A percentile compares a stretch with the other conserved stretches of the same genome.
Conservation (phyloP, 768 basidiomycete genomes). For the Boletus sp. region DNA sequence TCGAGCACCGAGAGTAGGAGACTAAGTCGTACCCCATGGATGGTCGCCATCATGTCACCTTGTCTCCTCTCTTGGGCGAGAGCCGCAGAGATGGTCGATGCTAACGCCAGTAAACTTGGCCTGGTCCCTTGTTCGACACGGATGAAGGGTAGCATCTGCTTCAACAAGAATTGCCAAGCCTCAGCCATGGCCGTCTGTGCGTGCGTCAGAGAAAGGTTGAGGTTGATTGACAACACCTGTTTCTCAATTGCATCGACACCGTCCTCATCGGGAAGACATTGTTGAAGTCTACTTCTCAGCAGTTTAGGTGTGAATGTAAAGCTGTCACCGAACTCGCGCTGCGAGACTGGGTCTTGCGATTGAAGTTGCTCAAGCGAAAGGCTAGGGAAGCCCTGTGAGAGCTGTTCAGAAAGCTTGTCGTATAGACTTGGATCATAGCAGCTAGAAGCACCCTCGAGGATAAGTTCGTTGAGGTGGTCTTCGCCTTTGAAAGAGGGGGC, state of each 20-base stretch:
- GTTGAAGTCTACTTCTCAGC: conserved; percentile 58
- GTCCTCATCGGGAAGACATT: conserved; percentile 32
- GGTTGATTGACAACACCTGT: conserved; percentile 69
- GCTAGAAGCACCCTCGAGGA: conserved; percentile 66
- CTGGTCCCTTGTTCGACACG: conserved; percentile 58
- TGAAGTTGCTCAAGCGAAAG: conserved; percentile 65
- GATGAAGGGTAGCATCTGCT: conserved; percentile 60
- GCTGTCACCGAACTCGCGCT: conserved; percentile 76
- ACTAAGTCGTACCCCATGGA: conserved; percentile 72
- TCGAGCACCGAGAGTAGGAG: conserved; percentile 78
- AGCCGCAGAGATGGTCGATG: conserved; percentile 59
- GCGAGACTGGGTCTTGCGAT: conserved; percentile 54
- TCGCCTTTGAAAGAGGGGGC: conserved; percentile 55
- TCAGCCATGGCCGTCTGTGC: conserved; percentile 71
- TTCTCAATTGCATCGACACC: conserved; percentile 50
- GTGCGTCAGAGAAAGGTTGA: conserved; percentile 83
- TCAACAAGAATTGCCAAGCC: conserved; percentile 73
- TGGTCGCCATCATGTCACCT: conserved; percentile 82
- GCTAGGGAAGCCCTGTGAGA: conserved; percentile 52
- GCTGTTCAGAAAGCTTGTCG: conserved; percentile 49
- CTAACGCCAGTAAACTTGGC: conserved; percentile 52
- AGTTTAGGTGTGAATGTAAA: conserved; percentile 69
- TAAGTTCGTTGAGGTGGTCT: conserved; percentile 61
- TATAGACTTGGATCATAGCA: conserved; percentile 73
- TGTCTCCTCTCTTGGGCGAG: conserved; percentile 65